Evolutionary conservation across 305 asterid genomes (phyloP).

Genomic region (Fraxinus greggii): DNA sequence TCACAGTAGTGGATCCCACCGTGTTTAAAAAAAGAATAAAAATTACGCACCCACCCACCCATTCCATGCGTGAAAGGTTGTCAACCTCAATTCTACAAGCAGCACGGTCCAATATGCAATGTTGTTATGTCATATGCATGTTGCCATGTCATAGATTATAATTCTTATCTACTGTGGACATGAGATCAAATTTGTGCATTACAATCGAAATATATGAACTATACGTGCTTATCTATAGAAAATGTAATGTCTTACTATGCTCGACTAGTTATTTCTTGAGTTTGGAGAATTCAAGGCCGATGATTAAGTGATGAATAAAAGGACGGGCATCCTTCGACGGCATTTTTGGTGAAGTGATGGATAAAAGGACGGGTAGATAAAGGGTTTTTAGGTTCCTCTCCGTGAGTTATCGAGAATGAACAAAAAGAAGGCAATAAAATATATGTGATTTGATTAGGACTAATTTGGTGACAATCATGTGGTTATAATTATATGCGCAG

Average conservation of each 20-base stretch:
- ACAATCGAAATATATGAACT: not conserved
- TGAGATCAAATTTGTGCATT: too few species aligned
- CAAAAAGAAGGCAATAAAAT: not conserved
- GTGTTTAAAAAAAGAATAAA: too few species aligned
- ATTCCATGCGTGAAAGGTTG: too few species aligned
- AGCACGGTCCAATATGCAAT: too few species aligned
- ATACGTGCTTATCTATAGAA: too few species aligned
- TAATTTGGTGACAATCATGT: not conserved
- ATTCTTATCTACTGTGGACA: too few species aligned
- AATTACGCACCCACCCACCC: too few species aligned
- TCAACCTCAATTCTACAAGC: too few species aligned
- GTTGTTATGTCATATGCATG: too few species aligned
- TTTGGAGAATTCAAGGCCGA: not conserved
- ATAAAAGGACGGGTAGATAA: not conserved
- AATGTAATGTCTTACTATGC: not conserved
- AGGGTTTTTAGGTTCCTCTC: not conserved
- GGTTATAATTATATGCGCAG: not conserved
- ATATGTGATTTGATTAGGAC: not conserved
- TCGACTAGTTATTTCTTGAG: not conserved
- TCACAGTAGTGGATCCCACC: too few species aligned
- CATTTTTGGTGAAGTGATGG: not conserved
- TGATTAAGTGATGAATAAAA: not conserved
- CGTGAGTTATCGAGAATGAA: not conserved
- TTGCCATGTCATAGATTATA: too few species aligned
- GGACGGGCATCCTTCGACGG: not conserved